phyloP scores from a whole-genome alignment of 805 yeast species.

The Starmerella tilneyi region DNA sequence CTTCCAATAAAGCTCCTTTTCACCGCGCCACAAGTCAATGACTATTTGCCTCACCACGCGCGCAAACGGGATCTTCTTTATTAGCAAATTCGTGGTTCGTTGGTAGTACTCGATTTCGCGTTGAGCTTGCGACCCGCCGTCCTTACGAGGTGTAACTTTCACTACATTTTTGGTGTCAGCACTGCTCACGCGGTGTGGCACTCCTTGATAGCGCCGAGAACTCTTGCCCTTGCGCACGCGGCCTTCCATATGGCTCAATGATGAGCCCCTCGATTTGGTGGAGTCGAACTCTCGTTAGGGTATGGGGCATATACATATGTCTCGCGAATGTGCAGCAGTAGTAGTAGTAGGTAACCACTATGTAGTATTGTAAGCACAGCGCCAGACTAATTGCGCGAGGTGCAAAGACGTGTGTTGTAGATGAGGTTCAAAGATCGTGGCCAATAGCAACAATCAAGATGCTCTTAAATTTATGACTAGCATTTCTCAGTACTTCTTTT shows the following conservation, averaged over 20 bases:
- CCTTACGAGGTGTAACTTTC: conserved; percentile 1
- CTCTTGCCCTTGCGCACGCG: conserved; percentile 2
- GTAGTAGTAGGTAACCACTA: too few species aligned
- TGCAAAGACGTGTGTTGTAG: too few species aligned
- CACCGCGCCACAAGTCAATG: conserved; percentile 56
- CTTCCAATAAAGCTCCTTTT: conserved; percentile 83
- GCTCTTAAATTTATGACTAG: too few species aligned
- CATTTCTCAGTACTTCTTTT: too few species aligned
- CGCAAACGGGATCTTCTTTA: conserved; percentile 95
- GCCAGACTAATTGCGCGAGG: too few species aligned
- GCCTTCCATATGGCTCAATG: conserved; percentile 2
- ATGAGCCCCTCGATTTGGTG: not conserved
- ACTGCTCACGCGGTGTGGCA: not conserved
- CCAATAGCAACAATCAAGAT: too few species aligned
- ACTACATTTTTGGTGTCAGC: not conserved
- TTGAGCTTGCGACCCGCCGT: conserved; percentile 42
- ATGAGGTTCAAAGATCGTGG: too few species aligned
- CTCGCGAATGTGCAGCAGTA: too few species aligned
- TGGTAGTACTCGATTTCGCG: conserved; percentile 97
- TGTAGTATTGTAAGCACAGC: too few species aligned
- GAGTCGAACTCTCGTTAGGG: too few species aligned
- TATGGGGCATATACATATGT: too few species aligned
- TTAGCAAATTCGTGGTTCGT: conserved; percentile 86
- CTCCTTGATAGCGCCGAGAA: not conserved
- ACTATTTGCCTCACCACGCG: conserved; percentile 94